Evolutionary conservation across 257 asterid species (phyloP).

Genomic region (Scutellaria barbata): DNA sequence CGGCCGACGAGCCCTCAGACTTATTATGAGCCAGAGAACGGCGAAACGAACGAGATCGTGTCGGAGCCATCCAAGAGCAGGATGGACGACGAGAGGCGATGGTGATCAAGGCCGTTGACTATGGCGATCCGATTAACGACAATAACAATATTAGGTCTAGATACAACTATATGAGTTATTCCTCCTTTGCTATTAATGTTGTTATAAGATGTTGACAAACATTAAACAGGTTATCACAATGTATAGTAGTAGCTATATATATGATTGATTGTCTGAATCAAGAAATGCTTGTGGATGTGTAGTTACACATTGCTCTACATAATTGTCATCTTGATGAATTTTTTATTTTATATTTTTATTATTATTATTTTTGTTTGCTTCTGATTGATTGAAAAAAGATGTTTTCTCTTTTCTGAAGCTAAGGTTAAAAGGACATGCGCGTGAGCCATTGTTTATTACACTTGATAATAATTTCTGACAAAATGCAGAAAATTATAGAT

Average conservation of each 20-base stretch:
- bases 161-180: constrained; percentile 74
- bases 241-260: constrained; percentile 33
- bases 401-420: constrained; percentile 26
- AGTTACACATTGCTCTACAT: constrained; percentile 20
- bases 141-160: constrained; percentile 63
- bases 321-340: neutral
- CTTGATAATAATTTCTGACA: constrained; percentile 35
- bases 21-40: constrained; percentile 55
- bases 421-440: constrained; percentile 31
- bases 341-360: neutral
- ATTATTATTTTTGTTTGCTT: neutral
- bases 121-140: constrained; percentile 58
- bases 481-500: neutral
- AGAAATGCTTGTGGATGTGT: constrained; percentile 24
- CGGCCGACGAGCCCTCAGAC: constrained; percentile 68
- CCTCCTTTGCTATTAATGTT: constrained; percentile 63
- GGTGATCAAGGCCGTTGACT: constrained; percentile 87
- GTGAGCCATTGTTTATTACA: constrained; percentile 5
- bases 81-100: constrained; percentile 74
- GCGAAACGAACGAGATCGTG: constrained; percentile 80
- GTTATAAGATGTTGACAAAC: neutral
- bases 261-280: constrained; percentile 20
- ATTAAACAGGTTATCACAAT: neutral
- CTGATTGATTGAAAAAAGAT: constrained; percentile 26
- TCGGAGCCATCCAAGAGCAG: constrained; percentile 93